These are phyloP conservation scores for Podospora sp. DNA, from an alignment of 495 filamentous ascomycete species.

Conservation along the genomic window DNA sequence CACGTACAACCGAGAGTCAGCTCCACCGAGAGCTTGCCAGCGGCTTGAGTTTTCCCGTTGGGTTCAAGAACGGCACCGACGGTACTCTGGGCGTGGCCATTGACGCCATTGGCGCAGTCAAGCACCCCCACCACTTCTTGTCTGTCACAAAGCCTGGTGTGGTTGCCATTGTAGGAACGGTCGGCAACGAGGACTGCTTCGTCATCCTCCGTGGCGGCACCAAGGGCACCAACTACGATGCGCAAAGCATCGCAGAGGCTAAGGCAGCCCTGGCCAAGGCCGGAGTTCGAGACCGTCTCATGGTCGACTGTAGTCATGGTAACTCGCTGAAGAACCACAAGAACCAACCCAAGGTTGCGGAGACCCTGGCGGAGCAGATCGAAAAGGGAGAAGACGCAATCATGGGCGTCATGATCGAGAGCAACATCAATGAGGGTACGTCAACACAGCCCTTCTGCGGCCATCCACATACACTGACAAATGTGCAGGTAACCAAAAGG, in stretches of 20 bases:
- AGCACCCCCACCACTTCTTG: constrained; percentile 94
- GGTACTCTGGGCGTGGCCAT: constrained; percentile 87
- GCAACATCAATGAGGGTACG: constrained; percentile 88
- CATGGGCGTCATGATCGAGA: constrained; percentile 99
- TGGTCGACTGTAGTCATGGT: constrained; percentile 98
- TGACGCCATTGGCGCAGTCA: constrained; percentile 94
- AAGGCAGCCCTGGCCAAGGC: constrained; percentile 38
- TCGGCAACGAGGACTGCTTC: constrained; percentile 97
- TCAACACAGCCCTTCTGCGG: not conserved
- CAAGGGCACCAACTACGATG: constrained; percentile 91
- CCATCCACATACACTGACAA: constrained; percentile 20
- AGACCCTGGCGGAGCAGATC: constrained; percentile 79
- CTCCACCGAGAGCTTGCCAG: constrained; percentile 93
- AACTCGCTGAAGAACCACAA: constrained; percentile 96
- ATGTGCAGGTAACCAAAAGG: constrained; percentile 78
- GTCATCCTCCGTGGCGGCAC: constrained; percentile 95
- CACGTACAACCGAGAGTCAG: constrained; percentile 93
- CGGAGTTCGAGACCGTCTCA: constrained; percentile 65
- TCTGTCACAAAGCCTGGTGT: constrained; percentile 97
- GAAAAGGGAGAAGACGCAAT: constrained; percentile 80
- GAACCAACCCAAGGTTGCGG: constrained; percentile 96
- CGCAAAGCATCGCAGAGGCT: constrained; percentile 65
- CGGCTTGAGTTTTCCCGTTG: constrained; percentile 93
- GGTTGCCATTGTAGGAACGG: constrained; percentile 92
- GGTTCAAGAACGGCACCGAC: constrained; percentile 99